These are phyloP conservation scores for Mycosphaerella sp. DNA, from an alignment of 2,329 filamentous ascomycete genomes.

Conservation along the genomic window DNA sequence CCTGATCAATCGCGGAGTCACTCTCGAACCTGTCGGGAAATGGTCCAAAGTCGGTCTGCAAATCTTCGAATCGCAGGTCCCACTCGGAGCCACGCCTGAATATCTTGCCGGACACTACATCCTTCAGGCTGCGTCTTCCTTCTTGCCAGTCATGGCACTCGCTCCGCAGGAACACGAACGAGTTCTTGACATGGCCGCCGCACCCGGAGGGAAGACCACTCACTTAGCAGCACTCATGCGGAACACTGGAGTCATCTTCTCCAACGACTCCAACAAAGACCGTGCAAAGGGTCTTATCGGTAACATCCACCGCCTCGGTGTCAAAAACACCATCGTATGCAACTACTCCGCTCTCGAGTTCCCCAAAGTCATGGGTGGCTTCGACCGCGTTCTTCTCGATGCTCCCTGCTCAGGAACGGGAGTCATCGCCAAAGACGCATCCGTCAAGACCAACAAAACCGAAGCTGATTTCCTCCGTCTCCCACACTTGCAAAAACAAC, in stretches of 20 bases:
- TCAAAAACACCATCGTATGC: slow-evolving; percentile 89
- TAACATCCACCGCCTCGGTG: slow-evolving; percentile 91
- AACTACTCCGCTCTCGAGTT: slow-evolving; percentile 94
- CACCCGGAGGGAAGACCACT: slow-evolving; percentile 92
- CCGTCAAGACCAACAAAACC: slow-evolving; percentile 97
- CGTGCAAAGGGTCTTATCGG: slow-evolving; percentile 96
- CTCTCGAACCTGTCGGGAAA: slow-evolving; percentile 92
- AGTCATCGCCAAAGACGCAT: slow-evolving; percentile 94
- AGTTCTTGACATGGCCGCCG: slow-evolving; percentile 88
- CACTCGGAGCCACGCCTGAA: slow-evolving; percentile 90
- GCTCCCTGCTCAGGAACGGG: slow-evolving; percentile 94
- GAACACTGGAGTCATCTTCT: slow-evolving; percentile 91
- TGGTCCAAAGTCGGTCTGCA: slow-evolving; percentile 98
- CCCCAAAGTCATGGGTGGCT: slow-evolving; percentile 88
- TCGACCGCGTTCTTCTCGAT: slow-evolving; percentile 89
- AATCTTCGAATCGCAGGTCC: slow-evolving; percentile 83
- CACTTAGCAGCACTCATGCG: slow-evolving; percentile 96
- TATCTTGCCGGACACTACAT: slow-evolving; percentile 98
- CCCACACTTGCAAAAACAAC: slow-evolving; percentile 90
- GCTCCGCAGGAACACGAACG: slow-evolving; percentile 90
- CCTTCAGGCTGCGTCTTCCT: slow-evolving; percentile 90
- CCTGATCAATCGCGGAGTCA: slow-evolving; percentile 92
- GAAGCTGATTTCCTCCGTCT: slow-evolving; percentile 90
- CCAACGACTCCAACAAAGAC: slow-evolving; percentile 91
- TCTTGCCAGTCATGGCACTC: slow-evolving; percentile 95